Conservation (phyloP, 768 basidiomycete genomes). For the Rhodotorula babjevae region DNA sequence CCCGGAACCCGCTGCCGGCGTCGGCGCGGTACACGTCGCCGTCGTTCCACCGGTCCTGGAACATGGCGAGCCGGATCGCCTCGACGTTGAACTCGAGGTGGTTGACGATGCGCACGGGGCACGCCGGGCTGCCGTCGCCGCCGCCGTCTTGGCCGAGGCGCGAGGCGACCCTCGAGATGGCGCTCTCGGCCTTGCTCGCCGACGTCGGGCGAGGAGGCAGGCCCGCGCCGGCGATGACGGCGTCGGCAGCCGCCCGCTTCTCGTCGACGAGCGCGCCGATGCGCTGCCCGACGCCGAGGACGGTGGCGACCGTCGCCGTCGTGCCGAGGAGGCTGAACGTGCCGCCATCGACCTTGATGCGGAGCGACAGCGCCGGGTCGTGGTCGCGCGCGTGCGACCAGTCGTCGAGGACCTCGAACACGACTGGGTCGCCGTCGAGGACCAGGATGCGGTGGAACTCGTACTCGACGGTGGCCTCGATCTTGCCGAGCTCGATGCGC, state of each 20-base stretch:
- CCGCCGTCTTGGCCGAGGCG: neutral
- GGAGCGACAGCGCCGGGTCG: neutral
- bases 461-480: constrained; percentile 40
- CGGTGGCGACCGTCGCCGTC: constrained; percentile 69
- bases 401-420: constrained; percentile 71
- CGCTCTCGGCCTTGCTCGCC: constrained; percentile 65
- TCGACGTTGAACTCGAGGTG: constrained; percentile 68
- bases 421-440: constrained; percentile 68
- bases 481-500: constrained; percentile 23
- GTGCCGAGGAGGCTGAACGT: constrained; percentile 65
- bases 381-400: constrained; percentile 54
- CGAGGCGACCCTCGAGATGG: constrained; percentile 54
- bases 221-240: constrained; percentile 52
- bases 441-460: constrained; percentile 14
- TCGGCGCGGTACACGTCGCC: constrained; percentile 70
- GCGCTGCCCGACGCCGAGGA: constrained; percentile 68
- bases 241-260: constrained; percentile 69
- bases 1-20: constrained; percentile 61
- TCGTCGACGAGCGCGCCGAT: constrained; percentile 67
- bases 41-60: constrained; percentile 74
- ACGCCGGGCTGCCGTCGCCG: neutral
- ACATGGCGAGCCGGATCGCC: constrained; percentile 64
- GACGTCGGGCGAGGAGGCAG: constrained; percentile 65
- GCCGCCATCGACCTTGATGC: constrained; percentile 32
- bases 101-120: constrained; percentile 54